Evolutionary conservation across 257 asterid species (phyloP), one percentile per base, ranked within the genome.

Genomic region (Thymus quinquecostatus): DNA sequence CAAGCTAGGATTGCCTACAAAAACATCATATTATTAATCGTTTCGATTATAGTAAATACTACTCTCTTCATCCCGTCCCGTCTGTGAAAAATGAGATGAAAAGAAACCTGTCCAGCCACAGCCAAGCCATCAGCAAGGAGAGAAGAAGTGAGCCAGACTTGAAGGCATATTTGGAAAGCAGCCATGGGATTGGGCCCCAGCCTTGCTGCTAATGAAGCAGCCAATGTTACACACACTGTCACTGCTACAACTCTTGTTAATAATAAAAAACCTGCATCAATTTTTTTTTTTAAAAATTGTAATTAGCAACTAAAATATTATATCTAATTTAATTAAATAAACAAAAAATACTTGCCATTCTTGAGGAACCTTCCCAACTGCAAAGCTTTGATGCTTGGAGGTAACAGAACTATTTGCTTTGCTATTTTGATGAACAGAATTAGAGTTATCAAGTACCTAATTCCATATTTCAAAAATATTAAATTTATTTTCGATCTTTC

Each of bases 81-180:
- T 21, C 21, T 21, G 21, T 21, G 21, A 21, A 21, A 21, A 21
- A 21, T 21, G 21, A 21, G 21, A 21, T 21, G 21, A 21, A 21
- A 21, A 21, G 21, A 21, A 21, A 49, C 98, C 96, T 93, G 98
- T 68, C 97, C 99, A 36, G 97, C 99, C 78, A 94, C 97, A 45
- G 97, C 99, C 38, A 94, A 77, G 13, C 96, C 99, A 86, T 94
- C 99, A 2, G 96, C 96, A 45, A 94, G 89, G 47, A 94, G 91
- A 0, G 99, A 94, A 4, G 96, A 84, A 21, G 95, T 86, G 82
- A 94, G 54, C 99, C 99, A 94, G n/a, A 94, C 85, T 60, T 94
- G 99, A 54, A 94, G 76, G 87, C 99, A 94, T 48, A 94, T 73
- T 64, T 94, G 99, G 69, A 94, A 94, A 4, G 99, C 95, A 73